Base-by-base conservation (phyloP, 148 eudicot genomes). In the Cornus controversa region DNA sequence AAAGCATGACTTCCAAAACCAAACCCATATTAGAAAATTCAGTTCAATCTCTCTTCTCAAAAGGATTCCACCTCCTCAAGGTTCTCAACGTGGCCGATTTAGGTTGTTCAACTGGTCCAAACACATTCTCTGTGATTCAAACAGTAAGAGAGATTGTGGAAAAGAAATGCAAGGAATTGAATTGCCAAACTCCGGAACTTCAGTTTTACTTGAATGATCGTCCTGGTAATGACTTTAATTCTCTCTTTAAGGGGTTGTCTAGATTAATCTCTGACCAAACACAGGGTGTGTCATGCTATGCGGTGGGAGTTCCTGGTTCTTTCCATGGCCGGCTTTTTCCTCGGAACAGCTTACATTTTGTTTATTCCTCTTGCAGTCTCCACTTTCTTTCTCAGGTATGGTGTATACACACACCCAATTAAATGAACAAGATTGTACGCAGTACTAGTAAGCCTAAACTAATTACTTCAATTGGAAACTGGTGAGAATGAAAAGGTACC, bases 351-450 rank as follows among this genome's bases (percentile, higher is more conserved):
- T 62, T 85, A 79, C 81, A 87, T 67, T 74, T 82, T 54, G 78
- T 82, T 42, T 79, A 84, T 71, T 76, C 85, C 24, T 80, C 79
- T 73, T 86, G 66, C 29, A 65, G 87, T 50, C 81, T 82, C 10
- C 87, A 84, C 4, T 86, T 83, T 83, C 82, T 84, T 2, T 84
- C 85, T 71, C 85, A 82, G 84, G 89, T 86, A 10, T 4, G 84
- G 89, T 86, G 6, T 4, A 62, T 26, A 66, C 36, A 66, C 16
- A 50, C 20, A 50, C 34, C 0, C 34, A 50, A 1, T 50, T n/a
- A n/a, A n/a, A n/a, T n/a, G n/a, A n/a, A n/a, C n/a, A n/a, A n/a
- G n/a, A n/a, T n/a, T n/a, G n/a, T n/a, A n/a, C n/a, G n/a, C n/a
- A n/a, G n/a, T n/a, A n/a, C n/a, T n/a, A 60, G 22, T n/a, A 60